Percentiles rank a stretch among this genome's conserved stretches.
Evolutionary conservation across 495 filamentous ascomycete genomes (phyloP).

Genomic region (Rhypophila decipiens): DNA sequence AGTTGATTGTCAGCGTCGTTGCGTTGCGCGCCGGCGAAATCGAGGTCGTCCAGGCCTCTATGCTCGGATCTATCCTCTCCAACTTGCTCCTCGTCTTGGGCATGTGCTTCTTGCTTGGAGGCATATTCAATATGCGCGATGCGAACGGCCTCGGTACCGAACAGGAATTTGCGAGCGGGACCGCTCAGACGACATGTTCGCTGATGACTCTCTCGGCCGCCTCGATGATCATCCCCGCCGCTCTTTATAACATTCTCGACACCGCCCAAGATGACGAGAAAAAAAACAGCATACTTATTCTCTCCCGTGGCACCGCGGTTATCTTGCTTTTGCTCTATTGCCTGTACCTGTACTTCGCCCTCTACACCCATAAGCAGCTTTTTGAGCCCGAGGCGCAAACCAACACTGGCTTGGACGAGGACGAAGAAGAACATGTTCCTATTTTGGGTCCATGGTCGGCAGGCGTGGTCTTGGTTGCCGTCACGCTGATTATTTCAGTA

Average conservation of each 20-base stretch:
- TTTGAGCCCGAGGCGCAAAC: conserved; percentile 59
- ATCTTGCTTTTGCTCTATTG: conserved; percentile 85
- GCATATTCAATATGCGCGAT: conserved; percentile 51
- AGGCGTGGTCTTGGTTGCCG: conserved; percentile 59
- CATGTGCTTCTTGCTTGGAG: conserved; percentile 93
- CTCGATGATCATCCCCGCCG: conserved; percentile 87
- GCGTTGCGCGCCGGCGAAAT: conserved; percentile 81
- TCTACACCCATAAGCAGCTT: conserved; percentile 69
- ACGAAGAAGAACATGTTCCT: conserved; percentile 41
- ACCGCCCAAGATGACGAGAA: conserved; percentile 32
- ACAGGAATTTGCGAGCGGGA: conserved; percentile 76
- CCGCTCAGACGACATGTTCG: conserved; percentile 92
- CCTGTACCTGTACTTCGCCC: conserved; percentile 86
- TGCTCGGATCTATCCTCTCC: conserved; percentile 94
- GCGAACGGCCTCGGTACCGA: conserved; percentile 43
- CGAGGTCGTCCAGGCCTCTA: conserved; percentile 92
- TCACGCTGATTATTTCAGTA: conserved; percentile 78
- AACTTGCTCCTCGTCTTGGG: conserved; percentile 93
- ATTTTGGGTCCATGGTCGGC: conserved; percentile 68
- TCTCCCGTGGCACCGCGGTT: conserved; percentile 87
- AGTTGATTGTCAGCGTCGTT: conserved; percentile 94
- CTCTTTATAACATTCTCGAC: conserved; percentile 48
- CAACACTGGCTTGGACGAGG: conserved; percentile 25
- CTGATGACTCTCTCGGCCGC: conserved; percentile 89
- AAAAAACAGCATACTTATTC: conserved; percentile 61